Evolutionary conservation across 1,284 basidiomycete genomes (phyloP).

Genomic region (Ganoderma boninense): DNA sequence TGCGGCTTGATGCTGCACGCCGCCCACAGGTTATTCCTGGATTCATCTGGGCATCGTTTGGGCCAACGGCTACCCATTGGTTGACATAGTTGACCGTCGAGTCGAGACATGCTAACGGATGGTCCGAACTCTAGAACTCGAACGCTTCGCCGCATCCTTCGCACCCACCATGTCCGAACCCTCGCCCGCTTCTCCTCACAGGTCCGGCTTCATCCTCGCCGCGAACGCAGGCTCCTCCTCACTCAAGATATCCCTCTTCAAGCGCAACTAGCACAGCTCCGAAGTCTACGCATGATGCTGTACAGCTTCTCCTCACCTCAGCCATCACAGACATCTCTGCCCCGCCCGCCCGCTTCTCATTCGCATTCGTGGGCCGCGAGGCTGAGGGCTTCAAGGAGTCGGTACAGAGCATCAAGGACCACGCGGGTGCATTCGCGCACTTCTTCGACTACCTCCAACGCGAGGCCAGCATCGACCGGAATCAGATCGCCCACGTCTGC

Average conservation of each 20-base stretch:
- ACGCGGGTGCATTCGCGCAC: constrained; percentile 69
- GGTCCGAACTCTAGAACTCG: background rate
- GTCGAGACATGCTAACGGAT: background rate
- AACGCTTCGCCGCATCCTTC: background rate
- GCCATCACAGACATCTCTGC: constrained; percentile 65
- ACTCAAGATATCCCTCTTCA: constrained; percentile 76
- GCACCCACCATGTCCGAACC: constrained; percentile 8
- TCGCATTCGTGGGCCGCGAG: constrained; percentile 43
- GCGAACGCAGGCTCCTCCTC: constrained; percentile 81
- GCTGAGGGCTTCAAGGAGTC: constrained; percentile 47
- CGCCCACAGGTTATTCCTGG: background rate
- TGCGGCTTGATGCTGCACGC: background rate
- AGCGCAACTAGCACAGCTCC: background rate
- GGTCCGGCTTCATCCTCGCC: constrained; percentile 57
- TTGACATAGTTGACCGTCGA: background rate
- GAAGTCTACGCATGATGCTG: constrained; percentile 40
- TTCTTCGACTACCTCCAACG: constrained; percentile 62
- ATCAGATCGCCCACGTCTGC: constrained; percentile 62
- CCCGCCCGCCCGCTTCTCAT: constrained; percentile 60
- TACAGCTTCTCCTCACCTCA: constrained; percentile 57
- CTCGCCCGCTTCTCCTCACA: constrained; percentile 10
- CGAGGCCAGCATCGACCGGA: constrained; percentile 52
- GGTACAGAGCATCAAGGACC: constrained; percentile 54
- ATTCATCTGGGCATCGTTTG: background rate
- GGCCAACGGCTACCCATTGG: background rate